Conservation (phyloP, 805 yeast genomes). For the Metschnikowia vanudenii region DNA sequence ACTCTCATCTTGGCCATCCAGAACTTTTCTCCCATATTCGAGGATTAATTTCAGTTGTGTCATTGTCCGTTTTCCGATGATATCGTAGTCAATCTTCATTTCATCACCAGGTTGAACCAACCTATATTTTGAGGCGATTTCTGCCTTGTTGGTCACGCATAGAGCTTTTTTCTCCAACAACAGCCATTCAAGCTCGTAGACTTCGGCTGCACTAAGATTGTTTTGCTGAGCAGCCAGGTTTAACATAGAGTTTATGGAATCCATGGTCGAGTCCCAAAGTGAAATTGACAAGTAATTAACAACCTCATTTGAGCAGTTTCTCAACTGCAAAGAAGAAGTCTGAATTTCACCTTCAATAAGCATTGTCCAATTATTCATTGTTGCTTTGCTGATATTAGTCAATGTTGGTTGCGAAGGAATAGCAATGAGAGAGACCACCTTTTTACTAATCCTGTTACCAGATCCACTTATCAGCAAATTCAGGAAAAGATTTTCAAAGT, state of each 20-base stretch:
- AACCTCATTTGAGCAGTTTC: constrained; percentile 56
- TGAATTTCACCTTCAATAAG: constrained; percentile 73
- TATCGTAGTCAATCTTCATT: constrained; percentile 51
- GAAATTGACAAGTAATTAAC: constrained; percentile 60
- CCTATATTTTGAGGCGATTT: constrained; percentile 34
- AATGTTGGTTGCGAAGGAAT: constrained; percentile 60
- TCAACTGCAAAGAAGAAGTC: constrained; percentile 48
- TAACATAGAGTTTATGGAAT: constrained; percentile 56
- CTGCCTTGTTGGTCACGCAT: constrained; percentile 47
- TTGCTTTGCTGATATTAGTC: constrained; percentile 48
- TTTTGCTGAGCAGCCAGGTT: constrained; percentile 24
- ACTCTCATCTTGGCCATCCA: constrained; percentile 20
- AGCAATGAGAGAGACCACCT: constrained; percentile 29
- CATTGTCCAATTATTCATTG: constrained; percentile 69
- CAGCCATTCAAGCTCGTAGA: constrained; percentile 73
- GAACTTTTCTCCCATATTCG: constrained; percentile 52
- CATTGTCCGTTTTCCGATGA: constrained; percentile 73
- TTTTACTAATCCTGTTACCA: constrained; percentile 19
- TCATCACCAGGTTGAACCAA: constrained; percentile 40
- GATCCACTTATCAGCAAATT: constrained; percentile 27
- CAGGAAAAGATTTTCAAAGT: constrained; percentile 20
- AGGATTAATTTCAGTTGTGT: constrained; percentile 60
- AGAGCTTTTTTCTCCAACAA: constrained; percentile 59
- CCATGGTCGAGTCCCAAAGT: constrained; percentile 72
- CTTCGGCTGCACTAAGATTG: constrained; percentile 51